Conservation (phyloP, 139 green algal species). For the Chlorella vulgaris region DNA sequence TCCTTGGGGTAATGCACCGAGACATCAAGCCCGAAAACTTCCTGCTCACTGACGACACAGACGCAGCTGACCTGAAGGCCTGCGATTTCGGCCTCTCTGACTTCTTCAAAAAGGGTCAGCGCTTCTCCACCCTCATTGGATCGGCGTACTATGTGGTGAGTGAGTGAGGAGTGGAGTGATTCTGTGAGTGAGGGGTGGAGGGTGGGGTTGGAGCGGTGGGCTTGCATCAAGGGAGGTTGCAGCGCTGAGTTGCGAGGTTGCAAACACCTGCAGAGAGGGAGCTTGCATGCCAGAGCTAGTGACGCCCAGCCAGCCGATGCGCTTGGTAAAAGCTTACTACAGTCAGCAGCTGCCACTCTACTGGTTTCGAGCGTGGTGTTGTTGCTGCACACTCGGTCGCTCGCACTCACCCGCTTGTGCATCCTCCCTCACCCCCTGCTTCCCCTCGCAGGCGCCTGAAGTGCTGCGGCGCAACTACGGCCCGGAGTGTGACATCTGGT, state of each 20-base stretch:
- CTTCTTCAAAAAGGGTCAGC: constrained; percentile 61
- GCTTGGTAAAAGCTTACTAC: too few relatives aligned
- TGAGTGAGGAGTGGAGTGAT: too few relatives aligned
- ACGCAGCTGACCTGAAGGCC: constrained; percentile 41
- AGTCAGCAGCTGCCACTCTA: too few relatives aligned
- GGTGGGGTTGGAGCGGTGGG: background rate
- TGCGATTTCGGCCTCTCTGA: constrained; percentile 81
- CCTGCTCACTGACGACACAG: constrained; percentile 48
- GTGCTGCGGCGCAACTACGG: constrained; percentile 69
- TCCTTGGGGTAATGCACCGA: constrained; percentile 55
- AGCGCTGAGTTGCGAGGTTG: too few relatives aligned
- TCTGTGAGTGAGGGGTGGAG: constrained; percentile 4
- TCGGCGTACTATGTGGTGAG: constrained; percentile 77
- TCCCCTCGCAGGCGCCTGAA: constrained; percentile 71
- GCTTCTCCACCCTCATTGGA: constrained; percentile 25
- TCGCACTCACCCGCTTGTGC: too few relatives aligned
- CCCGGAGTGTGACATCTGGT: constrained; percentile 82
- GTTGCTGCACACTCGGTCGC: too few relatives aligned
- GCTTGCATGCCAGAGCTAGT: too few relatives aligned
- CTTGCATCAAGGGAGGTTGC: background rate
- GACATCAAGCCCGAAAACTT: constrained; percentile 84
- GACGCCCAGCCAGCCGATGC: too few relatives aligned
- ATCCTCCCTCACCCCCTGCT: too few relatives aligned
- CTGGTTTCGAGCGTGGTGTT: too few relatives aligned
- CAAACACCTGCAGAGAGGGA: too few relatives aligned